phyloP scores from a whole-genome alignment of 2,329 filamentous ascomycete species.

The Paraphaeosphaeria sporulosa region DNA sequence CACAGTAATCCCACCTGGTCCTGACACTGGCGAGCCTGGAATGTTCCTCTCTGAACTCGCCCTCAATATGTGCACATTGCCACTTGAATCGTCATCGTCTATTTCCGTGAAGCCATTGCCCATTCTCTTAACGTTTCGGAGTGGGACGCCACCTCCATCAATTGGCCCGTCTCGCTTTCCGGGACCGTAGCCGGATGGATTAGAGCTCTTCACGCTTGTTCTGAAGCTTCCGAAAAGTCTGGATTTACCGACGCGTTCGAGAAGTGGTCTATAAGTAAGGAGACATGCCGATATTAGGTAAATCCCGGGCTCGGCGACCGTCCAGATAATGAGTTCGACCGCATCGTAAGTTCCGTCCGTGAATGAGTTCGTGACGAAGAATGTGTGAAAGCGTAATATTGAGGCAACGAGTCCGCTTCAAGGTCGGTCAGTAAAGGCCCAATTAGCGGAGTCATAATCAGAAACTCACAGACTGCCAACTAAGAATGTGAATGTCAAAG shows the following conservation, averaged over 20 bases:
- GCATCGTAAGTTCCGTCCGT: constrained; percentile 5
- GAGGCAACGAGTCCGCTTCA: constrained; percentile 1
- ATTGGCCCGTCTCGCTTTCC: not conserved
- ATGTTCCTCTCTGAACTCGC: not conserved
- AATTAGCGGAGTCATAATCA: not conserved
- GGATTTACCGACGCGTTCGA: not conserved
- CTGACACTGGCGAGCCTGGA: not conserved
- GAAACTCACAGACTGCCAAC: constrained; percentile 4
- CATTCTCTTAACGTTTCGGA: constrained; percentile 3
- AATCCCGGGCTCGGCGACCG: not conserved
- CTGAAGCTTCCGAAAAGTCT: constrained; percentile 2
- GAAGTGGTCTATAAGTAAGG: not conserved
- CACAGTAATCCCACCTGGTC: not conserved
- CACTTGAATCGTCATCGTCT: constrained; percentile 1
- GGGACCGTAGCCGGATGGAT: not conserved
- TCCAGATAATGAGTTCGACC: constrained; percentile 7
- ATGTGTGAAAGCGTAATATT: not conserved
- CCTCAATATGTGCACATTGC: not conserved
- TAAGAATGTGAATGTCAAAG: constrained; percentile 3
- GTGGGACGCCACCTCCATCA: not conserved
- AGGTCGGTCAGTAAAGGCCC: not conserved
- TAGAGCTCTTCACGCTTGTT: not conserved
- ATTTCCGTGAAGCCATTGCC: not conserved
- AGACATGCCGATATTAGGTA: constrained; percentile 5
- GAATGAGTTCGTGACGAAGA: constrained; percentile 7